Conservation (phyloP, 108 stramenopile species). For the Asterionellopsis glacialis region DNA sequence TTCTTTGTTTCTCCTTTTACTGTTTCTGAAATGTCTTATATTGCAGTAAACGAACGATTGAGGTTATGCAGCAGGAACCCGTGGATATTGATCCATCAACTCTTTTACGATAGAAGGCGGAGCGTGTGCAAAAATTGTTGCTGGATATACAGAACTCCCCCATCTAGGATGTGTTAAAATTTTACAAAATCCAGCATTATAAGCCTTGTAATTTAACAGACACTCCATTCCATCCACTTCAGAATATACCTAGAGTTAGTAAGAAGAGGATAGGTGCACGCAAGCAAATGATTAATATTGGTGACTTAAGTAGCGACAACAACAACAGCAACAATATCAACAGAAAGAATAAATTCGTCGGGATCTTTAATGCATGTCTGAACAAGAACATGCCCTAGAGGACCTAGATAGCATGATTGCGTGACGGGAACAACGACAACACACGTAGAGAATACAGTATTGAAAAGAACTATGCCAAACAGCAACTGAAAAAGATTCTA, state of each 20-base stretch:
- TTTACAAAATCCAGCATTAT: slow-evolving; percentile 96
- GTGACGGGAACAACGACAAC: no score
- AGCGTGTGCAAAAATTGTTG: slow-evolving; percentile 87
- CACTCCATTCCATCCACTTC: slow-evolving; percentile 95
- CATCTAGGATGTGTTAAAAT: slow-evolving; percentile 93
- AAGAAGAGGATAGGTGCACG: no score
- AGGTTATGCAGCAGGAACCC: neutral
- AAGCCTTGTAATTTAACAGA: slow-evolving; percentile 80
- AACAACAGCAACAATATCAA: no score
- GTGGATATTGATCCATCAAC: slow-evolving; percentile 20
- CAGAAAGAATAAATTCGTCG: no score
- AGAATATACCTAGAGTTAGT: slow-evolving; percentile 62
- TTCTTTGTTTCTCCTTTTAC: neutral
- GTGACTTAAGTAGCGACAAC: no score
- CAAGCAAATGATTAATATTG: no score
- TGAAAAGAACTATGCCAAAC: no score
- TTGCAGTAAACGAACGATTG: neutral
- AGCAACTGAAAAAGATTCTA: no score
- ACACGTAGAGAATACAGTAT: no score
- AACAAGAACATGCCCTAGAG: no score
- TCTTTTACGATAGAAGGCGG: slow-evolving; percentile 48
- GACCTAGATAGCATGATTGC: no score
- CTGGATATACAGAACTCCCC: slow-evolving; percentile 95
- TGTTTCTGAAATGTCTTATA: slow-evolving; percentile 3
- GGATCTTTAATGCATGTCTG: no score